Percentiles rank a stretch among this genome's conserved stretches.
These are phyloP conservation scores for Monosporascus sp. DNA, from an alignment of 2,329 filamentous ascomycete species.

Conservation along the genomic window DNA sequence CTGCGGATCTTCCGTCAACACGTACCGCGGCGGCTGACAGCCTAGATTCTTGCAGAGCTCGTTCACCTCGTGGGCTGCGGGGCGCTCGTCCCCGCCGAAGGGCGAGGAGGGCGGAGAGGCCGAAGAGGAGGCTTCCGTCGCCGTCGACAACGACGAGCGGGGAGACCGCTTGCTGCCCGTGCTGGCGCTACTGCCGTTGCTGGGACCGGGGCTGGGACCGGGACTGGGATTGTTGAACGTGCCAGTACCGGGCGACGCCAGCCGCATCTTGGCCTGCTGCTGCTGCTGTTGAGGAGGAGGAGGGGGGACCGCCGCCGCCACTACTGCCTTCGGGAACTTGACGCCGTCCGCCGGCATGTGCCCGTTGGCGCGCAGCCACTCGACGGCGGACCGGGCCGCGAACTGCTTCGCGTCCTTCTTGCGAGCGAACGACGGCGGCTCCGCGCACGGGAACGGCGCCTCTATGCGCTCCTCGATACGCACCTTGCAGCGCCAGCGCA, in stretches of 20 bases:
- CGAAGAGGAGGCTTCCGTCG: no score
- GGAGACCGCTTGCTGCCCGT: background rate
- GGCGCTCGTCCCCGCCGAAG: constrained; percentile 14
- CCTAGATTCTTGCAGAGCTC: constrained; percentile 29
- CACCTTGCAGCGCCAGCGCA: constrained; percentile 21
- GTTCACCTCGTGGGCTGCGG: constrained; percentile 17
- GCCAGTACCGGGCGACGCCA: background rate
- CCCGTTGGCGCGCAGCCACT: constrained; percentile 31
- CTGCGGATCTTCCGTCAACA: constrained; percentile 14
- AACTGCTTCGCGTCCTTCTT: constrained; percentile 52
- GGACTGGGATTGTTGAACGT: background rate
- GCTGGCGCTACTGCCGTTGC: background rate
- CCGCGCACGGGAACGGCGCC: constrained; percentile 12
- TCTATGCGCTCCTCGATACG: constrained; percentile 17
- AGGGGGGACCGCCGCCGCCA: background rate
- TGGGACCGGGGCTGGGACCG: background rate
- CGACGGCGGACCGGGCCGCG: constrained; percentile 42
- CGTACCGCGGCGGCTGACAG: constrained; percentile 30
- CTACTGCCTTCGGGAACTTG: constrained; percentile 3
- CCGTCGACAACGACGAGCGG: background rate
- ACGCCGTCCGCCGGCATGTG: constrained; percentile 19
- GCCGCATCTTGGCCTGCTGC: background rate
- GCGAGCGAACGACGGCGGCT: constrained; percentile 31
- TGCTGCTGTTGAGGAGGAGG: background rate
- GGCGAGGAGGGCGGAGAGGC: constrained; percentile 4